Evolutionary conservation across 345 rosid species (phyloP).

Genomic region (Cardamine chenopodiifolia): DNA sequence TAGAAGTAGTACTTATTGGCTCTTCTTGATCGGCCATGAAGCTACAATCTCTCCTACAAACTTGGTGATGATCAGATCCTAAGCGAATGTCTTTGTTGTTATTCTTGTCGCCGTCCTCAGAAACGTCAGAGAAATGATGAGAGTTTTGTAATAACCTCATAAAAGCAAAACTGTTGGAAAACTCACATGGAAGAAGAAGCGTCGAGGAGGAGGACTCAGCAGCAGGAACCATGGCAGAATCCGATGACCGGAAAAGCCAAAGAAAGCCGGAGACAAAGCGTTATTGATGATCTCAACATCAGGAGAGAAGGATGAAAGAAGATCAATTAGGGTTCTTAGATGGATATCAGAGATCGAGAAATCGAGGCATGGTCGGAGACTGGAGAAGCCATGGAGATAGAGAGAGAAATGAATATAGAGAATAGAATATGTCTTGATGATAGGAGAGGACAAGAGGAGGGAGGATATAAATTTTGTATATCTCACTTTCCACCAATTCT

Average conservation of each 20-base stretch:
- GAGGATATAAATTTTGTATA: conserved; percentile 41
- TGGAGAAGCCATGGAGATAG: conserved; percentile 32
- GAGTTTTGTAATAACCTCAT: conserved; percentile 59
- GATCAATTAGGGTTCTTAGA: conserved; percentile 39
- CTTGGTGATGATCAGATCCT: conserved; percentile 58
- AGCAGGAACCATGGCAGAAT: conserved; percentile 76
- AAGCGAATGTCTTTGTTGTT: conserved; percentile 40
- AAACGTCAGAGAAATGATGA: conserved; percentile 47
- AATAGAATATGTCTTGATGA: conserved; percentile 15
- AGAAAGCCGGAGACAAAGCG: conserved; percentile 24
- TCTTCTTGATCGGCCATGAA: conserved; percentile 82
- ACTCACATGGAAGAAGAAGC: conserved; percentile 45
- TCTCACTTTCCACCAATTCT: conserved; percentile 87
- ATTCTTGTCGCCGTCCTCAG: conserved; percentile 28
- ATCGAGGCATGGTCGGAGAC: conserved; percentile 28
- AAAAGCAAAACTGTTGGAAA: conserved; percentile 44
- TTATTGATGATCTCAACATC: conserved; percentile 44
- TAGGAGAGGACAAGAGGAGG: conserved; percentile 26
- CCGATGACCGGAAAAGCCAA: conserved; percentile 47
- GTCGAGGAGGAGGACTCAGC: conserved; percentile 40
- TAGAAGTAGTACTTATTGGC: conserved; percentile 69
- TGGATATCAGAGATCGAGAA: conserved; percentile 17
- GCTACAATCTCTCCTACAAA: conserved; percentile 39
- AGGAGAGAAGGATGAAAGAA: conserved; percentile 25
- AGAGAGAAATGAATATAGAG: background rate